phyloP scores from a whole-genome alignment of 768 basidiomycete species.

The Tricholoma bakamatsutake region DNA sequence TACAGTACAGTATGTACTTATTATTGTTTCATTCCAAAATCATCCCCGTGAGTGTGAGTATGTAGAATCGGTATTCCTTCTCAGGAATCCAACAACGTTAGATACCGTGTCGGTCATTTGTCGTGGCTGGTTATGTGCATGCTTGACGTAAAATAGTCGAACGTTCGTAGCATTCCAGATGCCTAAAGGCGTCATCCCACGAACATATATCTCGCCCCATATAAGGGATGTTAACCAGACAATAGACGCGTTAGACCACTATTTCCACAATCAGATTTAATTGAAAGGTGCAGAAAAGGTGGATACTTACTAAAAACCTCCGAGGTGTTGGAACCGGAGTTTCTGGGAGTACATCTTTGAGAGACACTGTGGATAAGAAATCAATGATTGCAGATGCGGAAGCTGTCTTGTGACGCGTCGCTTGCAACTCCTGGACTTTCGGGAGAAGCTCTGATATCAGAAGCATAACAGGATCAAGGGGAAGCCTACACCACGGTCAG shows the following conservation, averaged over 20 bases:
- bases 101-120: conserved; percentile 77
- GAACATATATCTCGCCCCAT: conserved; percentile 95
- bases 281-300: background rate
- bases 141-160: conserved; percentile 87
- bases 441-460: conserved; percentile 86
- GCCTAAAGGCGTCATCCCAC: conserved; percentile 79
- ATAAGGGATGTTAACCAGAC: conserved; percentile 91
- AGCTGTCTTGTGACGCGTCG: conserved; percentile 54
- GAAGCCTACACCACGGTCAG: conserved; percentile 47
- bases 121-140: conserved; percentile 61
- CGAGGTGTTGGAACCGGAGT: conserved; percentile 60
- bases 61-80: conserved; percentile 39
- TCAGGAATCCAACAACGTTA: conserved; percentile 71
- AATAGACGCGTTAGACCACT: conserved; percentile 92
- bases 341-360: conserved; percentile 72
- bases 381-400: conserved; percentile 68
- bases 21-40: background rate
- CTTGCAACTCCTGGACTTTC: conserved; percentile 76
- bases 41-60: conserved; percentile 7
- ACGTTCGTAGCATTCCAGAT: conserved; percentile 91
- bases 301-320: conserved; percentile 60
- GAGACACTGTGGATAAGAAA: conserved; percentile 62
- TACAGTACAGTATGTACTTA: background rate
- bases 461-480: conserved; percentile 82
- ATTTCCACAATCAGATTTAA: conserved; percentile 3